A percentile compares a stretch with the other conserved stretches of the same genome.
These are phyloP conservation scores for Candolleomyces eurysporus DNA, from an alignment of 768 basidiomycete species.

Conservation along the genomic window DNA sequence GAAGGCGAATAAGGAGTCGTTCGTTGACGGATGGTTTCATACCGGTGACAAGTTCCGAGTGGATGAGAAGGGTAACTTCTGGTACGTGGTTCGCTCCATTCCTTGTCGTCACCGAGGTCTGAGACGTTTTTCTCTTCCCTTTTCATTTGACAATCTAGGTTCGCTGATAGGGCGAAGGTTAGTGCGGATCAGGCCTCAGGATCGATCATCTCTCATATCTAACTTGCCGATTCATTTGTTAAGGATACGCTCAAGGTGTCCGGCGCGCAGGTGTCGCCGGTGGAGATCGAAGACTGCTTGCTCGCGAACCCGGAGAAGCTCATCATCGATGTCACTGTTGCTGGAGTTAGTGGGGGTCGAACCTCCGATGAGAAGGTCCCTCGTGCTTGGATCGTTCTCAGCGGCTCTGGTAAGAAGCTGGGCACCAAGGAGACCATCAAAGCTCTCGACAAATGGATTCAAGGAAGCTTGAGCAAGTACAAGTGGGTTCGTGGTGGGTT, in stretches of 20 bases:
- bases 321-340: slow-evolving; percentile 66
- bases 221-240: background rate
- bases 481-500: slow-evolving; percentile 79
- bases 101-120: background rate
- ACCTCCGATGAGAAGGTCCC: slow-evolving; percentile 73
- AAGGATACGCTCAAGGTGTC: slow-evolving; percentile 82
- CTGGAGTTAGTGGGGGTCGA: slow-evolving; percentile 70
- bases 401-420: slow-evolving; percentile 46
- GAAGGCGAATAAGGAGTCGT: slow-evolving; percentile 63
- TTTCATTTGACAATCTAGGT: slow-evolving; percentile 39
- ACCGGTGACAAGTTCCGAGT: slow-evolving; percentile 73
- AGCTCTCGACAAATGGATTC: slow-evolving; percentile 59
- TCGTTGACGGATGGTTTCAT: slow-evolving; percentile 68
- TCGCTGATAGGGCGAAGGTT: slow-evolving; percentile 76
- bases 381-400: slow-evolving; percentile 76
- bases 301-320: slow-evolving; percentile 59
- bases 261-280: slow-evolving; percentile 76
- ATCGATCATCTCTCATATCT: background rate
- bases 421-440: slow-evolving; percentile 41
- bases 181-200: background rate
- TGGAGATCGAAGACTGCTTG: slow-evolving; percentile 70
- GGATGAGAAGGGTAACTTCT: slow-evolving; percentile 61
- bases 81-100: slow-evolving; percentile 38
- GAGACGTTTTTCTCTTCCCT: slow-evolving; percentile 4
- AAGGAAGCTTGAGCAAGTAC: slow-evolving; percentile 63